Conservation (phyloP, 163 green algal species). For the Chlorella variabilis region DNA sequence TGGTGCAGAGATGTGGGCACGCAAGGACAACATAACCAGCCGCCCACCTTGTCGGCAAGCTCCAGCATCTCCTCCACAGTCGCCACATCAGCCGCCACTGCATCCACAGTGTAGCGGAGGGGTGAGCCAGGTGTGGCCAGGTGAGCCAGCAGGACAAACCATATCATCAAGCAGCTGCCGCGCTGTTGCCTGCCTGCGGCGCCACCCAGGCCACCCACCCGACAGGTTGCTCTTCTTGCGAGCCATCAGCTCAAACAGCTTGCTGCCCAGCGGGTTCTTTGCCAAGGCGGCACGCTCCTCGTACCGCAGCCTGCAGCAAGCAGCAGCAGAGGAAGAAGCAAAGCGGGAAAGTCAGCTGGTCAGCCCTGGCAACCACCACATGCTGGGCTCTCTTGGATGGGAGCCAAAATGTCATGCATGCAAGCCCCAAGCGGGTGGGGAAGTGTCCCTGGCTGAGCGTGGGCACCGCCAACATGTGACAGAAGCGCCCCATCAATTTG, state of each 20-base stretch:
- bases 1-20: neutral
- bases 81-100: conserved; percentile 94
- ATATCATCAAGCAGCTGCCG: no score
- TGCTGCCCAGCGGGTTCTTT: conserved; percentile 77
- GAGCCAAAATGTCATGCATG: neutral
- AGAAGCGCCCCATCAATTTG: neutral
- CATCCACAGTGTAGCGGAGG: no score
- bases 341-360: neutral
- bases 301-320: conserved; percentile 75
- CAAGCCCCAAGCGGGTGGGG: neutral
- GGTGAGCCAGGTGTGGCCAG: no score
- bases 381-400: no score
- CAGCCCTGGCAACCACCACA: neutral
- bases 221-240: conserved; percentile 96
- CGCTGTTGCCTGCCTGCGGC: no score
- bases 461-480: neutral
- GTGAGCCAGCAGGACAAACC: no score
- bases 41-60: conserved; percentile 84
- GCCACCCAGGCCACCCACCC: neutral
- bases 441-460: neutral
- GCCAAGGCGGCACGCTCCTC: conserved; percentile 78
- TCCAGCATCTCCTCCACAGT: conserved; percentile 89
- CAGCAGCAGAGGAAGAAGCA: neutral
- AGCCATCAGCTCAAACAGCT: conserved; percentile 94
- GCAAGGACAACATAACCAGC: no score